Evolutionary conservation across 2,329 filamentous ascomycete genomes (phyloP).

Genomic region (Aureobasidium melanogenum): DNA sequence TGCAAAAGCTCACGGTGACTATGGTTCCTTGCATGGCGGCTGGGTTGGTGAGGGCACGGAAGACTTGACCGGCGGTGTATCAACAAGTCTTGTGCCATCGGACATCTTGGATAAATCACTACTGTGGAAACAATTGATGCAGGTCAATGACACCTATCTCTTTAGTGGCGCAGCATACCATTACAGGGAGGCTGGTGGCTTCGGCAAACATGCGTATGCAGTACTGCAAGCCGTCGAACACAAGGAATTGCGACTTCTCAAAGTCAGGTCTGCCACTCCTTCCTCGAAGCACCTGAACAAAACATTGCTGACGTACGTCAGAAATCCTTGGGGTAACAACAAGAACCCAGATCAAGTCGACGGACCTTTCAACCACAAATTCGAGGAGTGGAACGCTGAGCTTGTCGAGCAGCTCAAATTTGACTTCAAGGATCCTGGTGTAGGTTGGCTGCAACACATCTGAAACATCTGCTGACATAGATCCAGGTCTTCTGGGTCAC

Average conservation of each 20-base stretch:
- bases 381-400: constrained; percentile 74
- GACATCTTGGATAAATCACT: constrained; percentile 67
- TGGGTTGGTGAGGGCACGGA: constrained; percentile 56
- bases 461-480: background rate
- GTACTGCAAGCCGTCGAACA: constrained; percentile 42
- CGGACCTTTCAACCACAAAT: constrained; percentile 59
- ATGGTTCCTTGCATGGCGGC: constrained; percentile 63
- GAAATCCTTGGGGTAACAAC: constrained; percentile 71
- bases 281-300: background rate
- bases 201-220: constrained; percentile 53
- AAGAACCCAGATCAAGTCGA: constrained; percentile 49
- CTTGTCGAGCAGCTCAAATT: constrained; percentile 66
- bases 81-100: constrained; percentile 29
- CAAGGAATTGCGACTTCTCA: constrained; percentile 35
- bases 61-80: constrained; percentile 45
- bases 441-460: constrained; percentile 15
- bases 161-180: constrained; percentile 54
- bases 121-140: constrained; percentile 75
- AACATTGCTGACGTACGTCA: background rate
- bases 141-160: constrained; percentile 71
- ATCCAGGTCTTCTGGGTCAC: constrained; percentile 46
- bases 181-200: constrained; percentile 41
- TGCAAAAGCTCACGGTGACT: constrained; percentile 77
- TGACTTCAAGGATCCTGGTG: constrained; percentile 68
- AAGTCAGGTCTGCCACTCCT: constrained; percentile 21